These are phyloP conservation scores for Gastrolobium bilobum DNA, from an alignment of 306 rosid species.

Conservation along the genomic window DNA sequence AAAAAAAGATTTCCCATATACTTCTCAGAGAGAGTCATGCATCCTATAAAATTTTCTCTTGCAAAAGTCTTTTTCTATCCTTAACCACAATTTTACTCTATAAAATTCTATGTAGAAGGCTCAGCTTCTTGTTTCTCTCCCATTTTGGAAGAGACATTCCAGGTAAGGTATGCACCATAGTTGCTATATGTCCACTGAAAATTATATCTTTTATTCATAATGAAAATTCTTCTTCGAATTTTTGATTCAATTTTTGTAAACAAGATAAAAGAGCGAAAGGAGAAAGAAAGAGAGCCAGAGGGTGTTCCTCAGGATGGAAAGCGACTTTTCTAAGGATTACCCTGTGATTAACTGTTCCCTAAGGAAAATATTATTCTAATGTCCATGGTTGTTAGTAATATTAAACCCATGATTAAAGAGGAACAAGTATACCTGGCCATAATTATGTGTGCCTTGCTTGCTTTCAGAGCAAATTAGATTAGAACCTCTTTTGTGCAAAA, in stretches of 20 bases:
- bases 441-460: slow-evolving; percentile 55
- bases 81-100: background rate
- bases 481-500: slow-evolving; percentile 44
- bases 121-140: background rate
- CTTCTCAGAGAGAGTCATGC: background rate
- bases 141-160: background rate
- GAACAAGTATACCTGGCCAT: slow-evolving; percentile 21
- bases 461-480: slow-evolving; percentile 50
- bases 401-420: slow-evolving; percentile 46
- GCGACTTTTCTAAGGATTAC: slow-evolving; percentile 16
- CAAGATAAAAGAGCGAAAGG: background rate
- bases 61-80: background rate
- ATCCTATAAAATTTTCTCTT: slow-evolving; percentile 9
- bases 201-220: slow-evolving; percentile 9
- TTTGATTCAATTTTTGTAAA: slow-evolving; percentile 7
- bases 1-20: slow-evolving; percentile 1
- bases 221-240: slow-evolving; percentile 19
- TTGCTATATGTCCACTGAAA: background rate
- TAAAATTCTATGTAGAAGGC: background rate
- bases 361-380: slow-evolving; percentile 10
- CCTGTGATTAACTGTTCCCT: slow-evolving; percentile 32
- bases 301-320: background rate
- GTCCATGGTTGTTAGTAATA: slow-evolving; percentile 46
- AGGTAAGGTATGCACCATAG: background rate
- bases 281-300: background rate